A percentile compares a stretch with the other conserved stretches of the same genome.
Conservation (phyloP, 192 early-diverging fungal genomes). For the Backusella liffmaniae region DNA sequence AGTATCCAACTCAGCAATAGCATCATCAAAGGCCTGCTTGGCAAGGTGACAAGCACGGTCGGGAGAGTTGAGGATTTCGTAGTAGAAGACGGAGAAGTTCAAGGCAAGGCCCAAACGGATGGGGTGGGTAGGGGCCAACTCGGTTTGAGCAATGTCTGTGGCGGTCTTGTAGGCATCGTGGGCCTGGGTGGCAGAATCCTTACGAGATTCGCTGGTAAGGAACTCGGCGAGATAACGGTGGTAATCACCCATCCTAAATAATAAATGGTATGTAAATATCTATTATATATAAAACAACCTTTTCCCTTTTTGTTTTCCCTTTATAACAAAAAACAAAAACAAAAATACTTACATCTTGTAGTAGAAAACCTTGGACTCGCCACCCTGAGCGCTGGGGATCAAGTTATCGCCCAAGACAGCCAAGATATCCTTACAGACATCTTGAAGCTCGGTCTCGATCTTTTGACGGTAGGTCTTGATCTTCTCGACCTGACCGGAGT, state of each 20-base stretch:
- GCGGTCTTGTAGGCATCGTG: constrained; percentile 95
- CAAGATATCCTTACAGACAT: constrained; percentile 96
- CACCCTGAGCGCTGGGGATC: constrained; percentile 87
- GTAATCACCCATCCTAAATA: constrained; percentile 95
- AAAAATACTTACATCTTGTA: constrained; percentile 88
- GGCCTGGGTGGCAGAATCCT: constrained; percentile 78
- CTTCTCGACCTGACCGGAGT: constrained; percentile 84
- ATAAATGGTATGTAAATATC: not conserved
- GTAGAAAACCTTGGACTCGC: constrained; percentile 99
- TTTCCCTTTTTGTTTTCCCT: not conserved
- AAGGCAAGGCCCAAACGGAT: constrained; percentile 97
- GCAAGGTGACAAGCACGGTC: constrained; percentile 96
- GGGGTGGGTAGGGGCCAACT: constrained; percentile 96
- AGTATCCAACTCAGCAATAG: constrained; percentile 98
- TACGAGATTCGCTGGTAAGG: constrained; percentile 80
- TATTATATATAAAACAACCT: constrained; percentile 13
- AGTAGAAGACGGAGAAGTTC: constrained; percentile 99
- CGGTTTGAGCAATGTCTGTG: constrained; percentile 91
- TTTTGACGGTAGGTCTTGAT: constrained; percentile 94
- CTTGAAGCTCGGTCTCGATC: constrained; percentile 93
- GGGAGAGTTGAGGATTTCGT: constrained; percentile 98
- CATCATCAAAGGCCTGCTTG: constrained; percentile 97
- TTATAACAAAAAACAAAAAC: not conserved
- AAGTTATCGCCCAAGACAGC: constrained; percentile 86
- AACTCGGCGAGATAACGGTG: constrained; percentile 99